phyloP scores from a whole-genome alignment of 2,329 filamentous ascomycete genomes.

The Fusarium solani-melongenae region DNA sequence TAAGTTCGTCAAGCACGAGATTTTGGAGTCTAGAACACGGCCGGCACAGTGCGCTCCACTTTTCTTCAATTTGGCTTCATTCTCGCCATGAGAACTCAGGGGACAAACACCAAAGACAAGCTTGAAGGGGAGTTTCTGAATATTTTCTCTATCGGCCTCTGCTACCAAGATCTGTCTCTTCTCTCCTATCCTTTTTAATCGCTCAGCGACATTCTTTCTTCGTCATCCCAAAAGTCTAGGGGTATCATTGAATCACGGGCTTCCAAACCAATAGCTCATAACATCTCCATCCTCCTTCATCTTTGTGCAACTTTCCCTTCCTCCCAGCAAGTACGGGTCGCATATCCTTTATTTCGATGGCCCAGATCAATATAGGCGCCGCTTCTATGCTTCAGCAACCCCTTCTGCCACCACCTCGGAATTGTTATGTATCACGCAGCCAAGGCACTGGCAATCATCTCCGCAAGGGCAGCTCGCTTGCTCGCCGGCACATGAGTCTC shows the following conservation, averaged over 20 bases:
- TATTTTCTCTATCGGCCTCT: slow-evolving; percentile 2
- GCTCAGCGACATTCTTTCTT: background rate
- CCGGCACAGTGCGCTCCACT: slow-evolving; percentile 42
- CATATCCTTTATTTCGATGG: background rate
- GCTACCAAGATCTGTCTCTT: background rate
- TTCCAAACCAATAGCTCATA: background rate
- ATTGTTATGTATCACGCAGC: slow-evolving; percentile 64
- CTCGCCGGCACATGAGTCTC: slow-evolving; percentile 60
- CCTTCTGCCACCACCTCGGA: slow-evolving; percentile 25
- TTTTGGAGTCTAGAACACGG: slow-evolving; percentile 28
- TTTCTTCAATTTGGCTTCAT: slow-evolving; percentile 11
- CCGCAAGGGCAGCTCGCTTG: slow-evolving; percentile 66
- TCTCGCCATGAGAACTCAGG: background rate
- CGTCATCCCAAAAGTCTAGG: slow-evolving; percentile 14
- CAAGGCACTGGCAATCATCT: slow-evolving; percentile 68
- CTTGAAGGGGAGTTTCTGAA: background rate
- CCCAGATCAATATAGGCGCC: background rate
- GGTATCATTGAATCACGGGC: slow-evolving; percentile 32
- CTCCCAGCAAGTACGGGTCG: background rate
- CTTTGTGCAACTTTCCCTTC: background rate
- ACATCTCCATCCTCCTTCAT: background rate
- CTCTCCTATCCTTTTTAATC: background rate
- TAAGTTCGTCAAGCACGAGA: slow-evolving; percentile 20
- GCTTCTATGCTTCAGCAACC: slow-evolving; percentile 8
- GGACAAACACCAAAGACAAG: background rate